Evolutionary conservation across 73 alveolate genomes (phyloP).

Genomic region (Halteria grandinella): DNA sequence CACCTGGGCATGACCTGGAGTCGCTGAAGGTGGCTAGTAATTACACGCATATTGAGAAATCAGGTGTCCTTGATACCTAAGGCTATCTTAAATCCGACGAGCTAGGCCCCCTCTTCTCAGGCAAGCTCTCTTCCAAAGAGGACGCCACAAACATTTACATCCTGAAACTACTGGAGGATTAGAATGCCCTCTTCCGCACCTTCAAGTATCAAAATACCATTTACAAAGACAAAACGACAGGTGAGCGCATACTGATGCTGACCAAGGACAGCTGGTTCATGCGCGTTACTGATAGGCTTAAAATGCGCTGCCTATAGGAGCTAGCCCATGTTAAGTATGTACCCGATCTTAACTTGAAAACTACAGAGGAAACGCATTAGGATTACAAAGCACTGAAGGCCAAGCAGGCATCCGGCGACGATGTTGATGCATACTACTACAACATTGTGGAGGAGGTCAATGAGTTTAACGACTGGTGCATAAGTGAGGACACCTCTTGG

Average conservation of each 20-base stretch:
- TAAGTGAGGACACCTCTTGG: conserved; percentile 73
- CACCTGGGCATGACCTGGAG: conserved; percentile 57
- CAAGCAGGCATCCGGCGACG: background rate
- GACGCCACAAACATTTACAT: background rate
- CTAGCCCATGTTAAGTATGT: conserved; percentile 52
- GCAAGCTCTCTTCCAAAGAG: conserved; percentile 1
- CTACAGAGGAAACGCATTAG: conserved; percentile 47
- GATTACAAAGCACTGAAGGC: conserved; percentile 27
- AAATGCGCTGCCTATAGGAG: conserved; percentile 33
- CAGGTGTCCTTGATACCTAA: conserved; percentile 38
- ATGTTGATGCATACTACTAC: conserved; percentile 46
- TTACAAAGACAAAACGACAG: conserved; percentile 9
- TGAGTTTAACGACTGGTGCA: conserved; percentile 75
- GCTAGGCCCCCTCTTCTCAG: conserved; percentile 1
- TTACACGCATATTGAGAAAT: too few species aligned
- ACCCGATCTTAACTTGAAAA: conserved; percentile 49
- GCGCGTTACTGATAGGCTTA: conserved; percentile 45
- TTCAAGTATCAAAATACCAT: background rate
- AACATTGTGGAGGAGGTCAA: conserved; percentile 60
- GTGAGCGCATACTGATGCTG: conserved; percentile 51
- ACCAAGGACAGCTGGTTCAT: conserved; percentile 62
- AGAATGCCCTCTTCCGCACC: background rate
- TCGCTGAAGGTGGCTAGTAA: conserved; percentile 33
- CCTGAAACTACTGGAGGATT: background rate
- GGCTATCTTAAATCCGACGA: conserved; percentile 36